Evolutionary conservation across 2,329 filamentous ascomycete genomes (phyloP).

Genomic region (Arthrocladium fulminans): DNA sequence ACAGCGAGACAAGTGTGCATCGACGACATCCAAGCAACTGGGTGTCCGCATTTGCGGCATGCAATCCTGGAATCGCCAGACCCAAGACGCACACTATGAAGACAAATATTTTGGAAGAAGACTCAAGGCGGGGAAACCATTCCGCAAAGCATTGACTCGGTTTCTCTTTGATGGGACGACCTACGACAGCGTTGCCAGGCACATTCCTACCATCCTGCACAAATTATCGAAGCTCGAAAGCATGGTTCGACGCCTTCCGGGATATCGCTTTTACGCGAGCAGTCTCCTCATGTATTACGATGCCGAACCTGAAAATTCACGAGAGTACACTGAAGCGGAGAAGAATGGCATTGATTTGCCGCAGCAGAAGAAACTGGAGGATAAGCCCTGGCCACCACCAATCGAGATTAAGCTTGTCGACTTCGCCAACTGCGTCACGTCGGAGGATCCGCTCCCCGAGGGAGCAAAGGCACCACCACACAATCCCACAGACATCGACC

Average conservation of each 20-base stretch:
- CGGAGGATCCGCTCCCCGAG: conserved; percentile 58
- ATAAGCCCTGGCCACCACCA: conserved; percentile 33
- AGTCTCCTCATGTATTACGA: conserved; percentile 95
- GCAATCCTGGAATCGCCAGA: conserved; percentile 86
- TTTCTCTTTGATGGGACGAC: conserved; percentile 89
- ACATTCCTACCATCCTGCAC: conserved; percentile 77
- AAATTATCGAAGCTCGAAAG: conserved; percentile 76
- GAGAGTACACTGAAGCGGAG: conserved; percentile 19
- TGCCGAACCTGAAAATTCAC: conserved; percentile 51
- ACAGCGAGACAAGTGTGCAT: conserved; percentile 83
- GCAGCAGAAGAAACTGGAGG: conserved; percentile 20
- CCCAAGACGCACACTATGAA: conserved; percentile 81
- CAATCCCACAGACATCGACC: conserved; percentile 71
- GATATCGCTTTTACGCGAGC: conserved; percentile 91
- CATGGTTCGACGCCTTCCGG: conserved; percentile 68
- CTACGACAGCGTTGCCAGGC: conserved; percentile 66
- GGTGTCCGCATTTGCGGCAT: conserved; percentile 92
- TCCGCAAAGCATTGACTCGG: conserved; percentile 75
- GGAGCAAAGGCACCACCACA: conserved; percentile 65
- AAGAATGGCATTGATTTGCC: conserved; percentile 20
- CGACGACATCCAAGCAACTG: conserved; percentile 81
- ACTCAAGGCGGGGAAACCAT: conserved; percentile 77
- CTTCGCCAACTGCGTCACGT: conserved; percentile 94
- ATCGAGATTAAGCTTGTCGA: conserved; percentile 97
- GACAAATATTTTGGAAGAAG: conserved; percentile 96